Conservation (phyloP, 116 monocot species). For the Thalassia testudinum region DNA sequence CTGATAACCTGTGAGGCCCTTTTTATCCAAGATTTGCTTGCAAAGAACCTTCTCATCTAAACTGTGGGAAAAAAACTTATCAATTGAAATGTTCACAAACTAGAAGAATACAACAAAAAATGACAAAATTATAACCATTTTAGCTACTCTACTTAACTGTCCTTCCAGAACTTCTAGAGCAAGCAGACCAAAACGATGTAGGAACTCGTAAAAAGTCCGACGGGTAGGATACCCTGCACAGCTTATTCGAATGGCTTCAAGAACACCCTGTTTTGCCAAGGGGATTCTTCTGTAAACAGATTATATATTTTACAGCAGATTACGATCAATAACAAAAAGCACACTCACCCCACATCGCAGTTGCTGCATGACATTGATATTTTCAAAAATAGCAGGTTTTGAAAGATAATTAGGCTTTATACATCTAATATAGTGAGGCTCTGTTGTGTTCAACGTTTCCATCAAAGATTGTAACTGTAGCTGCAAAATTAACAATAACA, state of each 20-base stretch:
- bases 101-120: background rate
- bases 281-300: background rate
- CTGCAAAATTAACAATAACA: slow-evolving; percentile 8
- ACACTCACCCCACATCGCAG: slow-evolving; percentile 51
- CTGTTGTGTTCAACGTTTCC: slow-evolving; percentile 40
- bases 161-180: slow-evolving; percentile 42
- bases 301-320: no score
- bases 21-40: slow-evolving; percentile 34
- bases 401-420: slow-evolving; percentile 54
- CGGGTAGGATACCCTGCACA: slow-evolving; percentile 65
- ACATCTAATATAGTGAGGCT: slow-evolving; percentile 55
- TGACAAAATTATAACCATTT: background rate
- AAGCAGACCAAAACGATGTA: slow-evolving; percentile 47
- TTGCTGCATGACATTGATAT: slow-evolving; percentile 38
- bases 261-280: slow-evolving; percentile 28
- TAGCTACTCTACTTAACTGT: slow-evolving; percentile 24
- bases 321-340: background rate
- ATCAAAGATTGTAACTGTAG: slow-evolving; percentile 52
- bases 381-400: slow-evolving; percentile 50
- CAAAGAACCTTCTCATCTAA: slow-evolving; percentile 33
- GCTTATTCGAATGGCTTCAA: slow-evolving; percentile 53
- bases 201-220: slow-evolving; percentile 46
- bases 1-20: slow-evolving; percentile 43
- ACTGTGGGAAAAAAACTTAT: slow-evolving; percentile 4
- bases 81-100: background rate